Percentiles rank a stretch among this genome's conserved stretches.
Conservation (phyloP, 495 filamentous ascomycete genomes). For the Endocarpon pusillum region DNA sequence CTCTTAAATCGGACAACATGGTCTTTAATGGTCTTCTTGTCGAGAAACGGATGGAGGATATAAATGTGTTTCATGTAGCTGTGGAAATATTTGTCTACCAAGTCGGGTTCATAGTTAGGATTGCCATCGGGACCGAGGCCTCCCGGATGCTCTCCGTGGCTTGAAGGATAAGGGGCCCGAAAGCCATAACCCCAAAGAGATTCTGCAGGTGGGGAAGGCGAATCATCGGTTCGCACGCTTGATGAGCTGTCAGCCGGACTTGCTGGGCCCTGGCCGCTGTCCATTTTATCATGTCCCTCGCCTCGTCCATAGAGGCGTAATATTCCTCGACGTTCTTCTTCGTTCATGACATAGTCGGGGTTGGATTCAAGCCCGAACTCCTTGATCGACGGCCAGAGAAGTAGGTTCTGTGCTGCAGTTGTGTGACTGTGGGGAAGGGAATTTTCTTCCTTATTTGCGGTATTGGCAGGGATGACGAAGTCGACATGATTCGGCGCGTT, state of each 20-base stretch:
- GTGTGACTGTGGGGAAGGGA: conserved; percentile 64
- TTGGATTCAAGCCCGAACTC: too few relatives aligned
- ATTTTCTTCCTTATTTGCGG: conserved; percentile 30
- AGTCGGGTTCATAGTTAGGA: conserved; percentile 44
- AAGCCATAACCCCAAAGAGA: conserved; percentile 20
- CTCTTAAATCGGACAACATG: conserved; percentile 34
- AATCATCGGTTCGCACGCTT: conserved; percentile 16
- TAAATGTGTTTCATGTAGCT: conserved; percentile 71
- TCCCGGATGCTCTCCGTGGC: conserved; percentile 16
- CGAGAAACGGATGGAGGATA: conserved; percentile 77
- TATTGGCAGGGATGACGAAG: conserved; percentile 4
- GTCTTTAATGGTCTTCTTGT: conserved; percentile 28
- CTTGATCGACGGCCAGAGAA: conserved; percentile 53
- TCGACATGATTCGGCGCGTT: background rate
- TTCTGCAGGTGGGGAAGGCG: conserved; percentile 12
- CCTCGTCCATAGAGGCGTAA: conserved; percentile 65
- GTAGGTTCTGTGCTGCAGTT: conserved; percentile 59
- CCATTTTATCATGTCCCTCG: conserved; percentile 41
- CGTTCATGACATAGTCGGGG: conserved; percentile 58
- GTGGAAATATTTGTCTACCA: conserved; percentile 42
- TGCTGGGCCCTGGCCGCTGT: conserved; percentile 14
- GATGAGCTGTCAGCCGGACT: conserved; percentile 12
- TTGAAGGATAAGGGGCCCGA: conserved; percentile 6
- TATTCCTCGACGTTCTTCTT: conserved; percentile 60
- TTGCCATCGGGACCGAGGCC: conserved; percentile 42